phyloP scores from a whole-genome alignment of 2,329 filamentous ascomycete genomes.

The Lizonia empirigonia region DNA sequence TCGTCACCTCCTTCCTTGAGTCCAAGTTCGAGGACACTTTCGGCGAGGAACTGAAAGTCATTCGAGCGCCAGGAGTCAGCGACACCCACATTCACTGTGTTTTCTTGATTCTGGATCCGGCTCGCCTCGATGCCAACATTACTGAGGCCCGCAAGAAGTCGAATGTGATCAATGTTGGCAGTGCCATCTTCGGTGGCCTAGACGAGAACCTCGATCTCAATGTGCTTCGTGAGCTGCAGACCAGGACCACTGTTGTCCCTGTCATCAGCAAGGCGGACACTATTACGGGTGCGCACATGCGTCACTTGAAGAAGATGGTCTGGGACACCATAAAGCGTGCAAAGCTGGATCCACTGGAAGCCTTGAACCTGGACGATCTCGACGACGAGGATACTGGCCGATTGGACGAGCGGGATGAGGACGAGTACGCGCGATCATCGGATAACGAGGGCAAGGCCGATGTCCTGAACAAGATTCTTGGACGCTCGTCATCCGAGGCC shows the following conservation, averaged over 20 bases:
- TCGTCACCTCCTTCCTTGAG: conserved; percentile 91
- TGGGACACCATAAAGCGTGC: conserved; percentile 86
- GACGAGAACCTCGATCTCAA: conserved; percentile 91
- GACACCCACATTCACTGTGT: conserved; percentile 98
- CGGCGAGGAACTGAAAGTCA: conserved; percentile 94
- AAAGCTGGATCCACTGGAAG: conserved; percentile 85
- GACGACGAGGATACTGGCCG: conserved; percentile 63
- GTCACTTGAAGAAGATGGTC: conserved; percentile 85
- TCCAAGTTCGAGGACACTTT: conserved; percentile 99
- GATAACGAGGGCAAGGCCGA: conserved; percentile 43
- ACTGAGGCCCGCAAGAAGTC: conserved; percentile 65
- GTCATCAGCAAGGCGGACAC: conserved; percentile 97
- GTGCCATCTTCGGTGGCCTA: conserved; percentile 67
- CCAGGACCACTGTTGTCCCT: conserved; percentile 93
- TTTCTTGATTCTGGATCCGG: conserved; percentile 88
- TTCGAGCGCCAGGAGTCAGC: conserved; percentile 87
- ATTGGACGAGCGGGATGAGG: conserved; percentile 59
- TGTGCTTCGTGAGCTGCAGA: conserved; percentile 83
- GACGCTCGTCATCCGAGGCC: conserved; percentile 47
- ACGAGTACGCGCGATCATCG: conserved; percentile 49
- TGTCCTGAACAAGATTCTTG: conserved; percentile 47
- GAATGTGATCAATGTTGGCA: conserved; percentile 53
- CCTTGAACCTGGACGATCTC: conserved; percentile 79
- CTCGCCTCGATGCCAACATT: conserved; percentile 82
- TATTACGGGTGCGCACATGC: conserved; percentile 94